Base-by-base conservation (phyloP, 2,329 filamentous ascomycete genomes). In the Penicillium occitanis region DNA sequence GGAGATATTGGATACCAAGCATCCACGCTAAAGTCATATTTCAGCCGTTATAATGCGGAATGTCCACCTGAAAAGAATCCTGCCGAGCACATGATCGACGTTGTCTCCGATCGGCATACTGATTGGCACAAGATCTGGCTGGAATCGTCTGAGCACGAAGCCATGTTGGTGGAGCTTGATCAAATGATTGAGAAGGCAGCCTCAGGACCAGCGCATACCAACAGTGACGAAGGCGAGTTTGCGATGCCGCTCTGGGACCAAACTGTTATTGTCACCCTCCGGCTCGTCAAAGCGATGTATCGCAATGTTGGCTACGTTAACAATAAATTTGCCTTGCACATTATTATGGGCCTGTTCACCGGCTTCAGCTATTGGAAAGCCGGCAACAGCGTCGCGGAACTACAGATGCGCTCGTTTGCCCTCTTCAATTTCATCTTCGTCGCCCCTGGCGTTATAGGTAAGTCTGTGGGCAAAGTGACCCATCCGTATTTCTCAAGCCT, bases 121-220 rank as follows among this genome's bases (percentile, higher is more conserved):
- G 84, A 91, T 70, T 93, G 90, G 90, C 87, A 89, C 70, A 82
- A 91, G 44, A 86, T 91, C 70, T 93, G 90, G 90, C 77, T 82
- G 5, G 84, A 85, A 13, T 91, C 88, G 33, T 7, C 33, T 35
- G 33, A 35, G 33, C 33, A 35, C 33, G 33, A 35, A 35, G 33
- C 33, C 33, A 35, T 35, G 33, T 35, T 35, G 33, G 33, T 35
- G 33, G 87, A 92, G 69, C 91, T 93, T 42, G 83, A 89, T 51
- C 78, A 79, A 0, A 86, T 92, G 50, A 87, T 90, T 77, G 62
- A 77, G 71, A 71, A 81, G 69, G 77, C 77, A 3, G 76, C 76
- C 1, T 68, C 73, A 10, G 77, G 81, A 0, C 73, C 80, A 0
- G 33, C 33, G 33, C 33, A 35, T 35, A 35, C 73, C 80, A 5